Conservation (phyloP, 805 yeast genomes). For the Pichia gijzeniarum region DNA sequence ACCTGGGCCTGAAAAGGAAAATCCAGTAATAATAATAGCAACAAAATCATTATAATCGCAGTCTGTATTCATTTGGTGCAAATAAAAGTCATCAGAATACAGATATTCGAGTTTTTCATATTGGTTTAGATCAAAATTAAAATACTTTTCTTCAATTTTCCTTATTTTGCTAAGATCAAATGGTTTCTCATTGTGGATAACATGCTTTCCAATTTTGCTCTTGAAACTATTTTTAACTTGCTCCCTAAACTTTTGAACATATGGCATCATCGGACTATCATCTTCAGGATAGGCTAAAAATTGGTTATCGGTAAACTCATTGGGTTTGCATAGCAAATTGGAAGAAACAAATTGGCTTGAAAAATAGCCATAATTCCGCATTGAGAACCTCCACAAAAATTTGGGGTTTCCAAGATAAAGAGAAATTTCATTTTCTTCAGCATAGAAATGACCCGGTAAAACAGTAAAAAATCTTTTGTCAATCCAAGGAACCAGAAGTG, state of each 20-base stretch:
- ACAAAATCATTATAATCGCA: slow-evolving; percentile 1
- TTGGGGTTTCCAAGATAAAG: background rate
- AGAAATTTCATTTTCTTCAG: background rate
- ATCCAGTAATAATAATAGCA: background rate
- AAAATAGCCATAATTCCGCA: background rate
- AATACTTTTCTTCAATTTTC: background rate
- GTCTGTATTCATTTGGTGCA: background rate
- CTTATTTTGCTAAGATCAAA: background rate
- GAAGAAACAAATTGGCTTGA: background rate
- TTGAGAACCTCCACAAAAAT: background rate
- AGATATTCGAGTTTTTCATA: background rate
- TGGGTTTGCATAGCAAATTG: background rate
- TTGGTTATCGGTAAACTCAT: background rate
- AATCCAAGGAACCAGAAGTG: background rate
- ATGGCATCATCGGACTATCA: background rate
- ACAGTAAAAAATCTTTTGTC: background rate
- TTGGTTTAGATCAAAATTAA: background rate
- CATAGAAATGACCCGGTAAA: background rate
- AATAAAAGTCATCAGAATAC: slow-evolving; percentile 1
- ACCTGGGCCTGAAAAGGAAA: background rate
- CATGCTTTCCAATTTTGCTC: background rate
- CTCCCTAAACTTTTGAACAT: background rate
- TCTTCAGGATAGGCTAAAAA: background rate
- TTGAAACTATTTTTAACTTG: background rate
- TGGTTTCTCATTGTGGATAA: background rate